Evolutionary conservation across 169 alveolate genomes (phyloP).

Genomic region (Perkinsus chesapeaki): DNA sequence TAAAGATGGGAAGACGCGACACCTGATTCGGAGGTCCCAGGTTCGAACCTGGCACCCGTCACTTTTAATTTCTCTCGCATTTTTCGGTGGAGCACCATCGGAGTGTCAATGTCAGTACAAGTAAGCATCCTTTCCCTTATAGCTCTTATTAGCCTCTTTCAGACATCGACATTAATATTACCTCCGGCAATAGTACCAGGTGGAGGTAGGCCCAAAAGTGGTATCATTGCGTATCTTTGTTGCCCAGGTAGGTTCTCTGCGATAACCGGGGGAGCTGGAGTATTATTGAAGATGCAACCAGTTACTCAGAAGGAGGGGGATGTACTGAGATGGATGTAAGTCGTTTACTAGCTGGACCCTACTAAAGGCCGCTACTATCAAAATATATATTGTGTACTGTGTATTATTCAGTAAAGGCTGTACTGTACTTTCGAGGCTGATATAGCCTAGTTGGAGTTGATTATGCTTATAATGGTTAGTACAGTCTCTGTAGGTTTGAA

Average conservation of each 20-base stretch:
- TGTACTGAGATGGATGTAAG: not conserved
- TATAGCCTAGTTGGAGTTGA: too few relatives aligned
- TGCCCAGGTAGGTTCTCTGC: not conserved
- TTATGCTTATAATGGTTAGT: too few relatives aligned
- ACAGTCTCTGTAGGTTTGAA: too few relatives aligned
- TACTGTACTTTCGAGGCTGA: too few relatives aligned
- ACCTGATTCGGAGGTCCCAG: not conserved
- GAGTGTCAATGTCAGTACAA: not conserved
- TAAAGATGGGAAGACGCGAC: not conserved
- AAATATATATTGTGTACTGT: not conserved
- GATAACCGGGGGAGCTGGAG: not conserved
- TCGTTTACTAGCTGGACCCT: not conserved
- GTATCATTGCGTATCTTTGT: not conserved
- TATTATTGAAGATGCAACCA: not conserved
- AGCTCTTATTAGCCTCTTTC: not conserved
- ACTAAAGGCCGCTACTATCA: too few relatives aligned
- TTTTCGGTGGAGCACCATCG: not conserved
- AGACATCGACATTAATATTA: not conserved
- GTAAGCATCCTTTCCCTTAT: not conserved
- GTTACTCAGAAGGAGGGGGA: not conserved
- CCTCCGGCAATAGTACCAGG: not conserved
- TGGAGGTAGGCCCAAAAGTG: not conserved
- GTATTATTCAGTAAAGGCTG: too few relatives aligned
- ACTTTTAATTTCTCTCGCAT: not conserved
- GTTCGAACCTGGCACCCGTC: not conserved